Evolutionary conservation across 2,329 filamentous ascomycete genomes (phyloP), one percentile per base, ranked within the genome.

Genomic region (Talaromyces marneffei): DNA sequence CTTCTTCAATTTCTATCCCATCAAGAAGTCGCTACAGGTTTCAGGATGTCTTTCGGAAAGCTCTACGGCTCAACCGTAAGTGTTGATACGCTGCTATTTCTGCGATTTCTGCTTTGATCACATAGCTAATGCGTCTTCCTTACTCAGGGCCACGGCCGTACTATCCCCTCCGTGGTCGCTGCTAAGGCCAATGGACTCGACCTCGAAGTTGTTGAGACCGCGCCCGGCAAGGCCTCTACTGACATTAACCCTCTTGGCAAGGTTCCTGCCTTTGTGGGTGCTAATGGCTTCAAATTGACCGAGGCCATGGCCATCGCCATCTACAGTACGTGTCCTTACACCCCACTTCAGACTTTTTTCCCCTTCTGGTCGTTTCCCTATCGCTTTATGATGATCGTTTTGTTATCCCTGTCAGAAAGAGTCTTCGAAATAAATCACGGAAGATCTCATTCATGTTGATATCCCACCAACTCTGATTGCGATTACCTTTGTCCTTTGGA

Each of bases 371-470:
- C 59, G 2, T 29, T 55, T 66, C 55, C 59, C 33, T 27, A 65
- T 68, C 70, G 67, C 70, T 80, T 87, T 84, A 91, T 90, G 91
- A 93, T 85, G 89, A 80, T 74, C 74, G 25, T 27, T n/a, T 54
- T 54, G 91, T 96, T 96, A 96, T 96, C 91, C 93, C 93, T 97
- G 91, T 90, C 93, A 94, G 90, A 97, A 95, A 78, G 50, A 54
- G 42, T 54, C 46, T 53, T 33, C 33, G 44, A 58, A 44, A 39
- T 31, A 61, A 81, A 80, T 76, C 79, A 78, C 9, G 27, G 57
- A 53, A 59, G 46, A 25, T 59, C 57, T 59, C 46, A 39, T 59
- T 53, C 44, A 14, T 97, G 92, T 96, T 92, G 92, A 96, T 85
- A 73, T 72, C 62, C 37, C 20, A 68, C 66, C 86, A 83, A 79